phyloP scores from a whole-genome alignment of 352 stramenopile species.

The Globisporangium spinosum region DNA sequence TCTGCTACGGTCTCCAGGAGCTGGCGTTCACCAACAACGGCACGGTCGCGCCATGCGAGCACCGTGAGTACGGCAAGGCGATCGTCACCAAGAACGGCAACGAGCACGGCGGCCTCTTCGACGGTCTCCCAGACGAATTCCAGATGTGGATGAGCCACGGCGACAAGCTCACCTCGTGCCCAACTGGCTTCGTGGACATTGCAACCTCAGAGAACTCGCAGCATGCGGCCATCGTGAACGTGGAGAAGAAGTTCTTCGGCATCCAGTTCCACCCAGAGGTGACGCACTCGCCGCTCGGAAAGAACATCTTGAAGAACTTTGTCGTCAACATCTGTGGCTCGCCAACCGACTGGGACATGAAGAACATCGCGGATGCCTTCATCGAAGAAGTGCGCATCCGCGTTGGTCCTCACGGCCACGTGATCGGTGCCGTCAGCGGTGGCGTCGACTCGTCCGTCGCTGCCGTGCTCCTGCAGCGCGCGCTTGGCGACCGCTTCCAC shows the following conservation, averaged over 20 bases:
- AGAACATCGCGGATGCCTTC: slow-evolving; percentile 90
- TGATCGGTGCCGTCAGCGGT: slow-evolving; percentile 98
- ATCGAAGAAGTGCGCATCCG: slow-evolving; percentile 88
- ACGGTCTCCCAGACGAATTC: slow-evolving; percentile 91
- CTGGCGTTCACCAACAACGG: slow-evolving; percentile 95
- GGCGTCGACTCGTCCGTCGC: slow-evolving; percentile 99
- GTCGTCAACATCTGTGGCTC: slow-evolving; percentile 94
- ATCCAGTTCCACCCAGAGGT: slow-evolving; percentile 98
- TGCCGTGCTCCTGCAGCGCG: slow-evolving; percentile 95
- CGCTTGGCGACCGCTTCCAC: slow-evolving; percentile 97
- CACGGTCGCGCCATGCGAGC: slow-evolving; percentile 89
- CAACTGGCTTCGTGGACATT: slow-evolving; percentile 91
- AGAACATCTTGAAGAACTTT: slow-evolving; percentile 97
- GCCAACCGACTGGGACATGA: slow-evolving; percentile 98
- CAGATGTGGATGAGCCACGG: slow-evolving; percentile 99
- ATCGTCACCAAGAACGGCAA: slow-evolving; percentile 79
- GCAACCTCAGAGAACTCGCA: slow-evolving; percentile 88
- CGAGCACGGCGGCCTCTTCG: slow-evolving; percentile 79
- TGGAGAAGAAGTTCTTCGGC: slow-evolving; percentile 93
- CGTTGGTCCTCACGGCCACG: slow-evolving; percentile 93
- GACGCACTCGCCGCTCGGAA: slow-evolving; percentile 95
- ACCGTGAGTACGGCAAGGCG: slow-evolving; percentile 98
- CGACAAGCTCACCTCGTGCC: slow-evolving; percentile 95
- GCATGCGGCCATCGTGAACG: slow-evolving; percentile 94
- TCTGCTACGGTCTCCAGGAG: slow-evolving; percentile 96